Base-by-base conservation (phyloP, 176 grass and related monocot genomes). In the Rhynchospora tenuis region DNA sequence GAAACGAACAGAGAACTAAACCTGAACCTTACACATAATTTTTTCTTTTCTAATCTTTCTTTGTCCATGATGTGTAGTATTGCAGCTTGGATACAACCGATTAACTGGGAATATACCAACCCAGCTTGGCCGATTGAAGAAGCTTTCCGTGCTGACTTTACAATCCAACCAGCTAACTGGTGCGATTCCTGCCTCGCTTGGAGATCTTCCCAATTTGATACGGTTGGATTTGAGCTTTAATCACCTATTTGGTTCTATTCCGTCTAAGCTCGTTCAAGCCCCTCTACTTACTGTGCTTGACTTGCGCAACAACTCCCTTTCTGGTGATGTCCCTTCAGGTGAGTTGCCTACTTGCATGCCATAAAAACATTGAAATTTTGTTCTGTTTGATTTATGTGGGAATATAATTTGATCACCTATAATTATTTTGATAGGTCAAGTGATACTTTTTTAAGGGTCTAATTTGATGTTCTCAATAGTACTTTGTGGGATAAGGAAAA, bases 191-290 rank as follows among this genome's bases (percentile, higher is more conserved):
- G 96, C 96, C 58, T 93, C 89, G 19, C 76, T 99, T 4, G 96
- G 88, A 48, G 88, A 90, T 72, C 48, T 99, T 43, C 75, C 85
- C 7, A 85, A 73, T 77, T 67, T 99, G 75, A 88, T 83, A 68
- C 84, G 96, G 76, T 88, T 95, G 69, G 91, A 95, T 83, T 89
- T 99, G 83, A 99, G 96, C 86, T 99, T 93, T 81, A 99, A 99
- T 9, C 64, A 8, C 27, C 80, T 99, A 13, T 99, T 99, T 51
- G 93, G 96, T 54, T 99, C 96, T 19, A 93, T 95, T 6, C 96
- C 96, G 20, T 88, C 64, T 0, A 99, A 87, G 60, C 89, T 99
- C 4, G 85, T 80, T 20, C 88, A 92, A 15, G 76, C 92, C 50
- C 86, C 96, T 16, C 76, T 91, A 50, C 89, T 99, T 8, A 64